These are phyloP conservation scores for Phytophthora multivora DNA, from an alignment of 352 stramenopile genomes.

Conservation along the genomic window DNA sequence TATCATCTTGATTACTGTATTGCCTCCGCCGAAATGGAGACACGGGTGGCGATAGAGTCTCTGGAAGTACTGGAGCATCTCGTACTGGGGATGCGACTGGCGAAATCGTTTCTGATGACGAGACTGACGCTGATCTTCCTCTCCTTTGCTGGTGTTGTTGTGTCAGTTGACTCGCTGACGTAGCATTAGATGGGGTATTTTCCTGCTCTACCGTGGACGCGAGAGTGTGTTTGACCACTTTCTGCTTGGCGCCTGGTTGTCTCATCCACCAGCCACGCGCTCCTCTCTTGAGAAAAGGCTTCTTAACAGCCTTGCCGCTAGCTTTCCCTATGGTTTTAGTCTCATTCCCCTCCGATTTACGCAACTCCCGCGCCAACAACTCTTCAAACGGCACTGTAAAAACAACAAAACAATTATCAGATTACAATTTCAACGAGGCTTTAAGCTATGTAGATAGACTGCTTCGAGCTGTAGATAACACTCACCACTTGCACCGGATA, in stretches of 20 bases:
- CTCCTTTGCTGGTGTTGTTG: background rate
- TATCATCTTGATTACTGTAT: constrained; percentile 5
- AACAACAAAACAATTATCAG: constrained; percentile 7
- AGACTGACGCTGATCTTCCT: background rate
- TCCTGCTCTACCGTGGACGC: constrained; percentile 49
- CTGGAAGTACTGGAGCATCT: constrained; percentile 1
- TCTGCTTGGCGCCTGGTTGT: constrained; percentile 51
- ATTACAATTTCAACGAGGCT: background rate
- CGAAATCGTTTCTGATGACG: constrained; percentile 24
- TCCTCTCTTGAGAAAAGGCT: constrained; percentile 76
- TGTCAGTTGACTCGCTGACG: background rate
- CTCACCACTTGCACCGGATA: constrained; percentile 28
- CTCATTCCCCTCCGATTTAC: constrained; percentile 35
- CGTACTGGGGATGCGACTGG: constrained; percentile 13
- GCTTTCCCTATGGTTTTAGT: background rate
- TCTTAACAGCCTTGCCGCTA: constrained; percentile 30
- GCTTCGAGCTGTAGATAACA: background rate
- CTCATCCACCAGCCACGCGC: constrained; percentile 88
- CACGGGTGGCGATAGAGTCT: constrained; percentile 23
- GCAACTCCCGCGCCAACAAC: constrained; percentile 63
- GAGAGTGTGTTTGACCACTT: constrained; percentile 67
- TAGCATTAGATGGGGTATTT: background rate
- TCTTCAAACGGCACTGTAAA: constrained; percentile 72
- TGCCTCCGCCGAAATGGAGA: constrained; percentile 19
- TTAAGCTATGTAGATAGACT: background rate